phyloP scores from a whole-genome alignment of 257 asterid species.

The Fraxinus pennsylvanica region DNA sequence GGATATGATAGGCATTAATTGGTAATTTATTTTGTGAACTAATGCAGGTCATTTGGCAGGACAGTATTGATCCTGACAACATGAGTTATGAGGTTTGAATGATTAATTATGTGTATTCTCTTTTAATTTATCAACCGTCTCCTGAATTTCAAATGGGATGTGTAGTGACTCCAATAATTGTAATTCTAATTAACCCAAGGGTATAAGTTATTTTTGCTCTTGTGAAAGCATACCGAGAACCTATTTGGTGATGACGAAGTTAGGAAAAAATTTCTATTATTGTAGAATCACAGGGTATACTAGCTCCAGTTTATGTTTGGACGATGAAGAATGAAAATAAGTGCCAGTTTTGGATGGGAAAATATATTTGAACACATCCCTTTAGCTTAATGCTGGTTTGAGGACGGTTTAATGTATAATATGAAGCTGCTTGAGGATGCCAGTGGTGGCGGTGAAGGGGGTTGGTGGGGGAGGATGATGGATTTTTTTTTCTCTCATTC shows the following conservation, averaged over 20 bases:
- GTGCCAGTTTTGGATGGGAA: background rate
- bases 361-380: background rate
- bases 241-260: background rate
- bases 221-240: background rate
- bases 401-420: background rate
- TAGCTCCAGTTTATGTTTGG: background rate
- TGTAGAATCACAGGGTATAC: background rate
- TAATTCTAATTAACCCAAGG: background rate
- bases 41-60: constrained; percentile 69
- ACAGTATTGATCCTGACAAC: constrained; percentile 68
- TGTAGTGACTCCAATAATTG: background rate
- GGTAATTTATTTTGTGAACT: constrained; percentile 15
- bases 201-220: background rate
- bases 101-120: constrained; percentile 10
- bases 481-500: background rate
- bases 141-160: background rate
- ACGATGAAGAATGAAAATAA: background rate
- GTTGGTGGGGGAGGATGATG: background rate
- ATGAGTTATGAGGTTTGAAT: constrained; percentile 76
- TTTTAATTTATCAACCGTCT: background rate
- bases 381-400: background rate
- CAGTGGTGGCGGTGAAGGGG: background rate
- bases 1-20: background rate
- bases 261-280: background rate
- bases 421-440: background rate